Conservation (phyloP, 495 filamentous ascomycete species). For the Clohesyomyces aquaticus region DNA sequence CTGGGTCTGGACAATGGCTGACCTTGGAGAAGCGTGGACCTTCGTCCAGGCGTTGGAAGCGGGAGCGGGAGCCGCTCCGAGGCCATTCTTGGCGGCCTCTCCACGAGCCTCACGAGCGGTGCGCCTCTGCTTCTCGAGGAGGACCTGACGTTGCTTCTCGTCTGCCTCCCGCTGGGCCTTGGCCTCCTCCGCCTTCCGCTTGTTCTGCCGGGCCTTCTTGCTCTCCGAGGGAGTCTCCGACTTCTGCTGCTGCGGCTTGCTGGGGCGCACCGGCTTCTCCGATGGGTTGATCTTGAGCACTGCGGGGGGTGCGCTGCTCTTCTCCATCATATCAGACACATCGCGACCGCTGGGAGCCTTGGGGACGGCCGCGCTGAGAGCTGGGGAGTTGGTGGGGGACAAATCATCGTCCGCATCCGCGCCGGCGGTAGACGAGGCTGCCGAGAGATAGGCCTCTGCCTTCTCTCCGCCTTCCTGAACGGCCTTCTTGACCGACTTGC, state of each 20-base stretch:
- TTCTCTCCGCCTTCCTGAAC: conserved; percentile 33
- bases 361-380: conserved; percentile 20
- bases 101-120: conserved; percentile 79
- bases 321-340: conserved; percentile 87
- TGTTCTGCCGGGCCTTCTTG: conserved; percentile 91
- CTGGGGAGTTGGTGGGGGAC: conserved; percentile 42
- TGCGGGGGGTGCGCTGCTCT: conserved; percentile 66
- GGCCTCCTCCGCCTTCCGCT: conserved; percentile 74
- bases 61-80: conserved; percentile 60
- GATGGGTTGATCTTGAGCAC: conserved; percentile 74
- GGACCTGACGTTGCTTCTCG: conserved; percentile 70
- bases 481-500: conserved; percentile 35
- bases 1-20: conserved; percentile 24
- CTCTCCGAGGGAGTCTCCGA: conserved; percentile 63
- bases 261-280: conserved; percentile 62
- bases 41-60: conserved; percentile 66
- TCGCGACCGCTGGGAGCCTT: conserved; percentile 54
- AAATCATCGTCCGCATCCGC: conserved; percentile 72
- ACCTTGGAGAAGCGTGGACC: conserved; percentile 5
- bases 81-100: conserved; percentile 71
- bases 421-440: conserved; percentile 65
- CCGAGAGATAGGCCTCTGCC: conserved; percentile 34
- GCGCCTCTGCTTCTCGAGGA: conserved; percentile 79
- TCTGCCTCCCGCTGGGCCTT: conserved; percentile 71
- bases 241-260: conserved; percentile 63